These are phyloP conservation scores for Boletus huronensis DNA, from an alignment of 768 basidiomycete species.

Conservation along the genomic window DNA sequence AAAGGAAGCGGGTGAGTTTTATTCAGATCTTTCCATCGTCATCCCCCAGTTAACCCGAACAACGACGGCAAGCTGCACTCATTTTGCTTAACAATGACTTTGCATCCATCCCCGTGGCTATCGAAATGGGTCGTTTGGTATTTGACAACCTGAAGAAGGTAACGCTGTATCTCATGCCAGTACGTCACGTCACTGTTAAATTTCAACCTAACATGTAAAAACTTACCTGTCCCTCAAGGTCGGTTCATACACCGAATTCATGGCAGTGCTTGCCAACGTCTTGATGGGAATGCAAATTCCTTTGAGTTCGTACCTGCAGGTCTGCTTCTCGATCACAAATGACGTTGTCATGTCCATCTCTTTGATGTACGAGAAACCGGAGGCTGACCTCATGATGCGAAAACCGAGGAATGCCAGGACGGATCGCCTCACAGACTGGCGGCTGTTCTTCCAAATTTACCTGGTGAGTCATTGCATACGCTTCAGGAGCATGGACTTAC, in stretches of 20 bases:
- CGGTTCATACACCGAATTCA: conserved; percentile 59
- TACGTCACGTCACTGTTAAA: conserved; percentile 17
- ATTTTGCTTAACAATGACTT: conserved; percentile 59
- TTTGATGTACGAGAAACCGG: conserved; percentile 51
- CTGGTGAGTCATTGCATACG: conserved; percentile 29
- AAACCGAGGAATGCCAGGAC: conserved; percentile 48
- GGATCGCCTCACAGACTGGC: conserved; percentile 49
- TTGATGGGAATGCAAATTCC: conserved; percentile 58
- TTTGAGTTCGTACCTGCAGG: conserved; percentile 52
- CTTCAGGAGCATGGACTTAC: conserved; percentile 1
- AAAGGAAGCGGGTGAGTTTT: conserved; percentile 49
- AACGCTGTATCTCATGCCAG: conserved; percentile 44
- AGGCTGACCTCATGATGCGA: conserved; percentile 46
- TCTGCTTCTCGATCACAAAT: conserved; percentile 52
- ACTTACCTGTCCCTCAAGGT: conserved; percentile 27
- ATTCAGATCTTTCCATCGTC: neutral
- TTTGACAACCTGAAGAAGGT: conserved; percentile 60
- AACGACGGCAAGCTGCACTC: conserved; percentile 33
- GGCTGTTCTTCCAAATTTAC: conserved; percentile 47
- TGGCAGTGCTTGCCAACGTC: conserved; percentile 53
- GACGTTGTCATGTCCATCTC: conserved; percentile 51
- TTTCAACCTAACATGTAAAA: neutral
- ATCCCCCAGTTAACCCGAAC: neutral
- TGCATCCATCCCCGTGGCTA: conserved; percentile 53
- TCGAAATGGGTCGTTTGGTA: conserved; percentile 55